These are phyloP conservation scores for Astragalus membranaceus DNA, from an alignment of 306 rosid genomes.

Conservation along the genomic window DNA sequence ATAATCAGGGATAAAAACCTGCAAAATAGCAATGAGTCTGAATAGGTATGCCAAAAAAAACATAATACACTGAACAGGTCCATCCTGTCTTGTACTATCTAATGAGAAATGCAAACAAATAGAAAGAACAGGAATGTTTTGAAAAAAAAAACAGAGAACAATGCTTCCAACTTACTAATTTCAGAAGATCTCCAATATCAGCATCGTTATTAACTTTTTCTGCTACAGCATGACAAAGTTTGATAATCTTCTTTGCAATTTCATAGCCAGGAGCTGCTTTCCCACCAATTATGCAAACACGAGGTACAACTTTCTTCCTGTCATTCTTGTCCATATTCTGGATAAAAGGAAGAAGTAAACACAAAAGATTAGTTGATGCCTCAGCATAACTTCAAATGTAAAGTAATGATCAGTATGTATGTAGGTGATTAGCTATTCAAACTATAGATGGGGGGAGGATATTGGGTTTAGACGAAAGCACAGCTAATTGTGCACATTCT, in stretches of 20 bases:
- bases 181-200: slow-evolving; percentile 64
- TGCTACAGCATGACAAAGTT: slow-evolving; percentile 62
- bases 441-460: neutral
- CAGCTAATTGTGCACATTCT: neutral
- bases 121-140: slow-evolving; percentile 2
- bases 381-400: slow-evolving; percentile 3
- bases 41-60: slow-evolving; percentile 1
- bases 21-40: slow-evolving; percentile 19
- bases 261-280: slow-evolving; percentile 81
- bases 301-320: slow-evolving; percentile 57
- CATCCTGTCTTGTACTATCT: neutral
- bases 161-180: slow-evolving; percentile 32
- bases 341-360: slow-evolving; percentile 9
- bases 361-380: neutral
- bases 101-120: slow-evolving; percentile 10
- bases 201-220: slow-evolving; percentile 54
- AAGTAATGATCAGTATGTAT: slow-evolving; percentile 2
- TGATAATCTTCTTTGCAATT: slow-evolving; percentile 63
- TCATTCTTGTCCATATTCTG: slow-evolving; percentile 59
- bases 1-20: slow-evolving; percentile 75
- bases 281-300: slow-evolving; percentile 78
- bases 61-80: neutral
- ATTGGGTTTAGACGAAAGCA: slow-evolving; percentile 1
- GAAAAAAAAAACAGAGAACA: neutral
- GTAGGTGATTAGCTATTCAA: neutral